Conservation (phyloP, 2,329 filamentous ascomycete genomes). For the Sporothrix euskadiensis region DNA sequence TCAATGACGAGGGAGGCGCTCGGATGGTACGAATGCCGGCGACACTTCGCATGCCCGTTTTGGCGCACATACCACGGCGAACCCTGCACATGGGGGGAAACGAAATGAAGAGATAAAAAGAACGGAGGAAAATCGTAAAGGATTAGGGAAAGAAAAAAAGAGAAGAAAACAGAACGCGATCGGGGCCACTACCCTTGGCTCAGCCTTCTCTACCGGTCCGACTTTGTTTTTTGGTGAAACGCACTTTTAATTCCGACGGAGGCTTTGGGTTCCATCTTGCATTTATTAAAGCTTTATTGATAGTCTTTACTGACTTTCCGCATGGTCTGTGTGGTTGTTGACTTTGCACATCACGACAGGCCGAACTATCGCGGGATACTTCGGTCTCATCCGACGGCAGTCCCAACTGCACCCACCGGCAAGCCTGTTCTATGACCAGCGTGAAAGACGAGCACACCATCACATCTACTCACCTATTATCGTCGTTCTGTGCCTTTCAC, state of each 20-base stretch:
- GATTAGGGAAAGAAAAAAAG: neutral
- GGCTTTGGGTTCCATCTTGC: neutral
- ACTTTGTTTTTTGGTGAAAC: neutral
- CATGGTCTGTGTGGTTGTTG: neutral
- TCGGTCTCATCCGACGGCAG: neutral
- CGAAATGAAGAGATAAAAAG: neutral
- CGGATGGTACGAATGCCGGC: neutral
- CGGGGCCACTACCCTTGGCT: neutral
- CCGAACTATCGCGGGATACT: neutral
- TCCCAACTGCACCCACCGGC: neutral
- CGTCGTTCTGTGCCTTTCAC: neutral
- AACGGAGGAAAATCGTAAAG: neutral
- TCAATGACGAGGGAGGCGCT: constrained; percentile 15
- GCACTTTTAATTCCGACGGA: neutral
- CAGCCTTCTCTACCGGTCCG: neutral
- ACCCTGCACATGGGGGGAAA: neutral
- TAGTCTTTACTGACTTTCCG: neutral
- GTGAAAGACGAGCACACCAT: neutral
- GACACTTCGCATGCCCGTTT: neutral
- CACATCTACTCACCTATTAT: neutral
- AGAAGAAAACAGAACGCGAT: neutral
- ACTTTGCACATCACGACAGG: neutral
- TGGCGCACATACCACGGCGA: neutral
- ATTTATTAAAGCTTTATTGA: neutral
- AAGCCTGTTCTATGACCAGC: neutral